Conservation (phyloP, 805 yeast genomes). For the Ogataea nakhonphanomensis region DNA sequence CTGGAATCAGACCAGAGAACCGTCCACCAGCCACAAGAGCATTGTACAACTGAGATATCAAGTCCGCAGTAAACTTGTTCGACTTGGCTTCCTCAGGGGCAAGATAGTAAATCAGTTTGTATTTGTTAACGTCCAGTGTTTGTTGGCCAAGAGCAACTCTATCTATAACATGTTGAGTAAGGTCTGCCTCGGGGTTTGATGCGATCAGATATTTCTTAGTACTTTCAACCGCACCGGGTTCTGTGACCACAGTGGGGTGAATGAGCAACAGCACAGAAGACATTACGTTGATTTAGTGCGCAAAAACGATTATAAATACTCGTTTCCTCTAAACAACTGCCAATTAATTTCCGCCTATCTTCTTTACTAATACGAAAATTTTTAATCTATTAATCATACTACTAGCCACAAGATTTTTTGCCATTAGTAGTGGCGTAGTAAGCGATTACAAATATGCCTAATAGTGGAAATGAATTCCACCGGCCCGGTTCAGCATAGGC, state of each 20-base stretch:
- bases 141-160: constrained; percentile 50
- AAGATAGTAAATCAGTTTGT: constrained; percentile 46
- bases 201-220: constrained; percentile 34
- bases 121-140: constrained; percentile 35
- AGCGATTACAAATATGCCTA: too few species aligned
- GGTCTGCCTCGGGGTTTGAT: constrained; percentile 30
- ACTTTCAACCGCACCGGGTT: constrained; percentile 43
- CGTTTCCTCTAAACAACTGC: neutral
- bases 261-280: constrained; percentile 42
- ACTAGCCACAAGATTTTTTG: constrained; percentile 3
- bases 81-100: constrained; percentile 49
- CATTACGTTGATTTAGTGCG: constrained; percentile 7
- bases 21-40: constrained; percentile 43
- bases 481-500: too few species aligned
- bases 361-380: constrained; percentile 6
- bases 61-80: constrained; percentile 44
- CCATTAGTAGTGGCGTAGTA: constrained; percentile 2
- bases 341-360: constrained; percentile 3
- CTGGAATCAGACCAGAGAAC: constrained; percentile 52
- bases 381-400: constrained; percentile 1
- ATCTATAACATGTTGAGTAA: constrained; percentile 55
- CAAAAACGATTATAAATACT: neutral
- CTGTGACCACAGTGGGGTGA: constrained; percentile 66
- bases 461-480: too few species aligned
- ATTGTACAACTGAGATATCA: constrained; percentile 38